Evolutionary conservation across 2,329 filamentous ascomycete species (phyloP).

Genomic region (Zymoseptoria ardabiliae): DNA sequence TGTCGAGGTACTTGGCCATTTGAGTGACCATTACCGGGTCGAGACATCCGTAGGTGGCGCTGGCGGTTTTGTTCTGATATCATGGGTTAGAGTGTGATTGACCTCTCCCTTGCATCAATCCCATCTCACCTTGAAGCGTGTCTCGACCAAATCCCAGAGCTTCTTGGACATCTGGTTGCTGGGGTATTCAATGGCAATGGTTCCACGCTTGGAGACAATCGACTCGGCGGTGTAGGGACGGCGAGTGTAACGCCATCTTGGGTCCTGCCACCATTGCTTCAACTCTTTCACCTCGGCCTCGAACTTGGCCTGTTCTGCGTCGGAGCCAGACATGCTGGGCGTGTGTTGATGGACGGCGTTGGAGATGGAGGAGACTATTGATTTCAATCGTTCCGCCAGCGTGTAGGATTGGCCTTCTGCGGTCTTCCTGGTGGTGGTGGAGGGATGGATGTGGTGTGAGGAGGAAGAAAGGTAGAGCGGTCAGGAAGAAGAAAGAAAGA

Average conservation of each 20-base stretch:
- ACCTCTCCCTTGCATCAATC: too few species aligned
- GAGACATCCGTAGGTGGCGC: conserved; percentile 93
- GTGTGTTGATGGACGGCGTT: conserved; percentile 20
- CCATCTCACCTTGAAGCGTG: conserved; percentile 71
- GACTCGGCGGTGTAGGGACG: conserved; percentile 92
- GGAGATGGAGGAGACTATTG: conserved; percentile 25
- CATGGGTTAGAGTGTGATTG: conserved; percentile 78
- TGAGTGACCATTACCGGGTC: conserved; percentile 98
- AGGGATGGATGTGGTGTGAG: background rate
- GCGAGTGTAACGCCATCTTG: conserved; percentile 88
- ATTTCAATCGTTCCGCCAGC: conserved; percentile 31
- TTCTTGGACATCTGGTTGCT: conserved; percentile 89
- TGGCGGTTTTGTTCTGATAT: conserved; percentile 64
- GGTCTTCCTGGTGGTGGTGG: background rate
- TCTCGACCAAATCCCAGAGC: conserved; percentile 84
- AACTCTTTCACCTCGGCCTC: conserved; percentile 77
- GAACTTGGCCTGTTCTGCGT: conserved; percentile 68
- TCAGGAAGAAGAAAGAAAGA: conserved; percentile 5
- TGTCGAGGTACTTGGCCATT: conserved; percentile 98
- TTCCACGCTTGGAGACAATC: conserved; percentile 92
- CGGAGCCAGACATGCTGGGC: conserved; percentile 29
- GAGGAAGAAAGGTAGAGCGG: background rate
- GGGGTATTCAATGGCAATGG: conserved; percentile 82
- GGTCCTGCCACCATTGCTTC: conserved; percentile 89
- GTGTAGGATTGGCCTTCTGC: conserved; percentile 12